These are phyloP conservation scores for Rhizoclosmatium sp. DNA, from an alignment of 192 early-diverging fungal genomes.

Conservation along the genomic window DNA sequence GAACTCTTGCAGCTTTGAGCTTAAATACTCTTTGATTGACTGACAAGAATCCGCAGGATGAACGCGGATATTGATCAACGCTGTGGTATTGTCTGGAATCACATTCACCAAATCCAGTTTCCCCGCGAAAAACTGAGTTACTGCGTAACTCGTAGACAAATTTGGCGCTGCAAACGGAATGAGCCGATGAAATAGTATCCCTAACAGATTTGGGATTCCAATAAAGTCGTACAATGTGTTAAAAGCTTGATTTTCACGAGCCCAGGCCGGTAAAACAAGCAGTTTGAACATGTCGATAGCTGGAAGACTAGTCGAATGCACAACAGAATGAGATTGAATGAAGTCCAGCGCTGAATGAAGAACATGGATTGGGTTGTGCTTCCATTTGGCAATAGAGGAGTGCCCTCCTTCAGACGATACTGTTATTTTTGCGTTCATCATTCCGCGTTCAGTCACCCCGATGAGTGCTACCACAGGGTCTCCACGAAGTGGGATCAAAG, in stretches of 20 bases:
- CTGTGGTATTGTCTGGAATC: background rate
- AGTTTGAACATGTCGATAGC: background rate
- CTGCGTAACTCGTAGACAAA: background rate
- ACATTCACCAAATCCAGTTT: background rate
- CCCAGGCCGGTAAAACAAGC: background rate
- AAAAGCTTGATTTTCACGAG: background rate
- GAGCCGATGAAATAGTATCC: background rate
- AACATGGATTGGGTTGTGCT: background rate
- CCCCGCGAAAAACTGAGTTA: conserved; percentile 1
- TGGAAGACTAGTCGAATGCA: background rate
- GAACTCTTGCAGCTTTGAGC: background rate
- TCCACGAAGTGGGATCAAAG: background rate
- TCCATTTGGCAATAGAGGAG: background rate
- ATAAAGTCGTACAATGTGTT: background rate
- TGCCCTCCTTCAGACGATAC: background rate
- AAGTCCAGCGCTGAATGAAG: background rate
- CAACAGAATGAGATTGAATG: background rate
- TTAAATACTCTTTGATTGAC: background rate
- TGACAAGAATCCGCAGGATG: background rate
- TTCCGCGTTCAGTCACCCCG: background rate
- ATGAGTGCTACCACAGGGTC: background rate
- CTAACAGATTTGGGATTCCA: background rate
- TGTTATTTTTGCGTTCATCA: background rate
- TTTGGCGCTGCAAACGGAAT: background rate
- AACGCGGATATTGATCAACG: background rate